Base-by-base conservation (phyloP, 345 rosid species). In the Trapa incisa region DNA sequence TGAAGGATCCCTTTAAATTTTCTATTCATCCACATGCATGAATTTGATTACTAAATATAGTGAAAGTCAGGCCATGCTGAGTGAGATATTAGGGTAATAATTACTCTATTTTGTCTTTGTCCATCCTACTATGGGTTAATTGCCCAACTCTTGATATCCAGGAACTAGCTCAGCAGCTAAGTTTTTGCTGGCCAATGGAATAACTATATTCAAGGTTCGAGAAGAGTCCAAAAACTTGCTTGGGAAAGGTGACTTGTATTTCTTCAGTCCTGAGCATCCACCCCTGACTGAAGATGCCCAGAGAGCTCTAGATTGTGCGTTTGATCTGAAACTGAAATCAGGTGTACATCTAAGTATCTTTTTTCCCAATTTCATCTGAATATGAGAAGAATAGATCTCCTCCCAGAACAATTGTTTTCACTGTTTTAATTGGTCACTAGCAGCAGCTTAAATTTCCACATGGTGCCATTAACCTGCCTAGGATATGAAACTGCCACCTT, bases 81-180 rank as follows among this genome's bases (percentile, higher is more conserved):
- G 60, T 54, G 33, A 33, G 37, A 10, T 58, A 58, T 54, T 17
- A 6, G 63, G 38, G 33, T 54, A 54, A 54, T 54, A 58, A 35
- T 16, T 15, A 17, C 14, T 50, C 22, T 17, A 29, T 50, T 22
- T 22, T 17, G 56, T 50, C 1, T 50, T 22, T 22, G 29, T 22
- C 29, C 29, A 22, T 22, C 29, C 29, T 22, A 22, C 29, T 22
- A 22, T 22, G 29, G 29, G 29, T 22, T 22, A 22, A 22, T 22
- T 22, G 29, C 29, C 29, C 29, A 22, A 22, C 29, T 22, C 29
- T 22, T 22, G 29, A 17, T 67, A 22, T 63, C 56, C 72, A 93
- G 96, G 89, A 67, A 90, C 94, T 71, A 88, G 78, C 82, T 48
- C 78, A 29, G 90, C 92, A 71, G 79, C 97, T 6, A 86, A 79